Conservation (phyloP, 306 rosid genomes). For the Acacia crassicarpa region DNA sequence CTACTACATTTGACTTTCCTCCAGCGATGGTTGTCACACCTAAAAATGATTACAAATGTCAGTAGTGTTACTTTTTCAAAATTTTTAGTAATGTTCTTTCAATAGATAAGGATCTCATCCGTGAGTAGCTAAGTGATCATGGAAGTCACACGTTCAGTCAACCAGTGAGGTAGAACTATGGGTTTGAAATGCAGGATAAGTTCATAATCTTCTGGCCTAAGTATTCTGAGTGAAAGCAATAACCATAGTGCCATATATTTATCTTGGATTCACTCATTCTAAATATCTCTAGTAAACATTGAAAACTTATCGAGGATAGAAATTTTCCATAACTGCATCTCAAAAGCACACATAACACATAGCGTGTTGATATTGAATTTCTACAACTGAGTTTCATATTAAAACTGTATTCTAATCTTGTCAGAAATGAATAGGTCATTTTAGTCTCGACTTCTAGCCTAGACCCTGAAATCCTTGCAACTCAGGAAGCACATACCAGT, state of each 20-base stretch:
- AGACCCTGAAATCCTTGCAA: slow-evolving; percentile 23
- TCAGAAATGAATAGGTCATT: slow-evolving; percentile 11
- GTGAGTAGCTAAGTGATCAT: background rate
- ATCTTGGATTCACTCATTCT: background rate
- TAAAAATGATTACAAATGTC: slow-evolving; percentile 35
- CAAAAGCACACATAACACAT: background rate
- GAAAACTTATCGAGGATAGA: slow-evolving; percentile 10
- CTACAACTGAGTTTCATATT: background rate
- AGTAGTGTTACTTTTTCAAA: slow-evolving; percentile 15
- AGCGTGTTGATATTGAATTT: slow-evolving; percentile 8
- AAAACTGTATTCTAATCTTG: slow-evolving; percentile 17
- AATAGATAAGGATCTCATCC: slow-evolving; percentile 8
- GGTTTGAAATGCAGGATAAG: slow-evolving; percentile 5
- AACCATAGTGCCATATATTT: slow-evolving; percentile 1
- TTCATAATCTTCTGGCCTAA: background rate
- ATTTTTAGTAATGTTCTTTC: slow-evolving; percentile 15
- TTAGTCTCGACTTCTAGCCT: slow-evolving; percentile 10
- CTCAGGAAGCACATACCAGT: slow-evolving; percentile 60
- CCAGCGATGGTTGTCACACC: slow-evolving; percentile 99
- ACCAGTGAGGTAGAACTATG: background rate
- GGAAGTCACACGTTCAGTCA: slow-evolving; percentile 2
- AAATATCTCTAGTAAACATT: slow-evolving; percentile 23
- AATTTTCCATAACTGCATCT: slow-evolving; percentile 7
- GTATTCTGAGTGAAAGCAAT: slow-evolving; percentile 17
- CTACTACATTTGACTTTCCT: slow-evolving; percentile 89